phyloP scores from a whole-genome alignment of 768 basidiomycete genomes.

The Termitomyces sp. region DNA sequence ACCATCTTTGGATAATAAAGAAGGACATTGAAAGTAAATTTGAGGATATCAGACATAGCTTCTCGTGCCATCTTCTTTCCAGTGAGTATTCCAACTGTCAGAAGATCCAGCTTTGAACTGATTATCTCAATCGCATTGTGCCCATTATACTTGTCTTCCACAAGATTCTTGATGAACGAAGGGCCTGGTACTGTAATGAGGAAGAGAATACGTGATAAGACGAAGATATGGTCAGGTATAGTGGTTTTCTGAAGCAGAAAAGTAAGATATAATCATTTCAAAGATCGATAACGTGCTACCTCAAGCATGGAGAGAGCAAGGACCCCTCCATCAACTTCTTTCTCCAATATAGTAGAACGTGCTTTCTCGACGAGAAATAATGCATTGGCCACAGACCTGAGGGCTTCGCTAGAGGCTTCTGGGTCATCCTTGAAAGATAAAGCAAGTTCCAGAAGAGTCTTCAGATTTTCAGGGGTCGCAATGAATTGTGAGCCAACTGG shows the following conservation, averaged over 20 bases:
- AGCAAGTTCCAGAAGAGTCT: constrained; percentile 50
- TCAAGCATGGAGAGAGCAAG: constrained; percentile 55
- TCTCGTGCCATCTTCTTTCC: constrained; percentile 59
- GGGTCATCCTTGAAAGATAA: constrained; percentile 51
- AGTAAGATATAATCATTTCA: constrained; percentile 5
- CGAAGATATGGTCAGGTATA: constrained; percentile 63
- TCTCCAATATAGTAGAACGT: constrained; percentile 51
- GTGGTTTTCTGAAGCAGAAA: constrained; percentile 52
- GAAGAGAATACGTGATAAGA: constrained; percentile 75
- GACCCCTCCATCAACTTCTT: constrained; percentile 63
- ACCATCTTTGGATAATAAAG: constrained; percentile 73
- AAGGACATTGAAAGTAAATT: constrained; percentile 80
- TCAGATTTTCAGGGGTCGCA: constrained; percentile 51
- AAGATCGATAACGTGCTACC: constrained; percentile 29
- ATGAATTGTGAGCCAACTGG: constrained; percentile 65
- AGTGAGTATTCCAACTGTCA: constrained; percentile 45
- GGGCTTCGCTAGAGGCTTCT: constrained; percentile 65
- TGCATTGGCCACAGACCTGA: constrained; percentile 78
- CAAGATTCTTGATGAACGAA: constrained; percentile 52
- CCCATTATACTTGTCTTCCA: constrained; percentile 60
- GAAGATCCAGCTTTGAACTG: constrained; percentile 54
- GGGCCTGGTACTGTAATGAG: constrained; percentile 58
- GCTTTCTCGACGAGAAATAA: constrained; percentile 66
- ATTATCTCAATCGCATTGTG: constrained; percentile 63
- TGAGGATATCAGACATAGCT: constrained; percentile 80